These are phyloP conservation scores for Nidula microcarpa DNA, from an alignment of 768 basidiomycete genomes.

Conservation along the genomic window DNA sequence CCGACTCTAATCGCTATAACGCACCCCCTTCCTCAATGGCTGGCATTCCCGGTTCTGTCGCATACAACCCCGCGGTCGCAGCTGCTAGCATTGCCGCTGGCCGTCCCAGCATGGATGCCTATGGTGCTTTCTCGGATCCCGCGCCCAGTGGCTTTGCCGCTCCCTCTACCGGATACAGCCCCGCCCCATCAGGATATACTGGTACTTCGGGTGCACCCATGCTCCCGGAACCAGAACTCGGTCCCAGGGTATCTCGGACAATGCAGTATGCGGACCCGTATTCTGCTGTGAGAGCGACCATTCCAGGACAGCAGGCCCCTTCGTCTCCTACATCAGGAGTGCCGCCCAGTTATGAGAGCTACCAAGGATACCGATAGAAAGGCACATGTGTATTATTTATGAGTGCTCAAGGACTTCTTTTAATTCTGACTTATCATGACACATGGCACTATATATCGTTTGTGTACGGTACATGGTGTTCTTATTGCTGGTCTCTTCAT, in stretches of 20 bases:
- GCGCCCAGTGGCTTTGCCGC: slow-evolving; percentile 71
- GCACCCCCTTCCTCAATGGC: slow-evolving; percentile 22
- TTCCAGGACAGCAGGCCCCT: slow-evolving; percentile 29
- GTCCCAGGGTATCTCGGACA: slow-evolving; percentile 73
- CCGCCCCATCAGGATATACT: slow-evolving; percentile 9
- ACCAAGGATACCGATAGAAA: slow-evolving; percentile 44
- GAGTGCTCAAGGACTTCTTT: slow-evolving; percentile 9
- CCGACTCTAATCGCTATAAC: slow-evolving; percentile 48
- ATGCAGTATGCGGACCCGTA: slow-evolving; percentile 95
- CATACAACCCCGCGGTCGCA: slow-evolving; percentile 24
- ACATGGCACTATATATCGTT: too few relatives aligned
- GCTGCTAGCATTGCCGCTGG: slow-evolving; percentile 24
- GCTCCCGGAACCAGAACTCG: slow-evolving; percentile 39
- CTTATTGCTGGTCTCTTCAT: too few relatives aligned
- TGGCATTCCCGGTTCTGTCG: slow-evolving; percentile 5
- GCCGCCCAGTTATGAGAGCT: slow-evolving; percentile 54
- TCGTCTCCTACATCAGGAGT: slow-evolving; percentile 16
- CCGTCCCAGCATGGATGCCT: slow-evolving; percentile 78
- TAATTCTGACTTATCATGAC: too few relatives aligned
- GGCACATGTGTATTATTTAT: slow-evolving; percentile 1
- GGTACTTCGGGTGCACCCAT: slow-evolving; percentile 18
- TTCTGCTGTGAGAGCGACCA: slow-evolving; percentile 68
- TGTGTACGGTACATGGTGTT: too few relatives aligned
- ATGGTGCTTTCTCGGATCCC: slow-evolving; percentile 89
- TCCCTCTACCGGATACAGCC: slow-evolving; percentile 23